Evolutionary conservation across 257 asterid genomes (phyloP).

Genomic region (Fraxinus pennsylvanica): DNA sequence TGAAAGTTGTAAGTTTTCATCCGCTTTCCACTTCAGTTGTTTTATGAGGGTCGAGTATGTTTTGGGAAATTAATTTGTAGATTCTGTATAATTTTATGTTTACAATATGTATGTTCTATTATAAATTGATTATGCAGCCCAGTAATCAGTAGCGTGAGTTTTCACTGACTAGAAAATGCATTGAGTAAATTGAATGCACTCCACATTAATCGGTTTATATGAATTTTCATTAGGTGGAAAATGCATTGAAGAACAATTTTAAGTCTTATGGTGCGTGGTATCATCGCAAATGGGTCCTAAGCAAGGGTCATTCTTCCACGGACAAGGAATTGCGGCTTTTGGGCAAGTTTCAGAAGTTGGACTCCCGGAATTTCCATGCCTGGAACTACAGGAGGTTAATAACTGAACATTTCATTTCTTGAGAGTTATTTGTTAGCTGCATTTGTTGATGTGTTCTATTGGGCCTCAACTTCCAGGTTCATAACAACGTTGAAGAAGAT

Average conservation of each 20-base stretch:
- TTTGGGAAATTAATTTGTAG: background rate
- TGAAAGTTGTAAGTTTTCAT: slow-evolving; percentile 60
- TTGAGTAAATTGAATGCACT: background rate
- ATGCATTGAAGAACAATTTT: slow-evolving; percentile 69
- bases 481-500: slow-evolving; percentile 63
- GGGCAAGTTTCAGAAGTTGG: slow-evolving; percentile 77
- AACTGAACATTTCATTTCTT: slow-evolving; percentile 19
- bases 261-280: slow-evolving; percentile 99
- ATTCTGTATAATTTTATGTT: slow-evolving; percentile 4
- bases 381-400: slow-evolving; percentile 95
- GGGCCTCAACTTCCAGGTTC: slow-evolving; percentile 50
- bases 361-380: slow-evolving; percentile 82
- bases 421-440: slow-evolving; percentile 4
- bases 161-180: slow-evolving; percentile 3
- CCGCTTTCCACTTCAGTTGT: background rate
- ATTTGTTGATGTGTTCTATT: slow-evolving; percentile 24
- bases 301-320: slow-evolving; percentile 85
- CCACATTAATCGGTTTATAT: background rate
- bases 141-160: slow-evolving; percentile 33
- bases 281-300: slow-evolving; percentile 92
- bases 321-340: slow-evolving; percentile 74
- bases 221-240: slow-evolving; percentile 67
- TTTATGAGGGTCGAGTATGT: background rate
- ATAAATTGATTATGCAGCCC: slow-evolving; percentile 16
- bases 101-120: background rate